Percentiles rank a stretch among this genome's conserved stretches.
phyloP scores from a whole-genome alignment of 768 basidiomycete species.

The Suillus sp. region DNA sequence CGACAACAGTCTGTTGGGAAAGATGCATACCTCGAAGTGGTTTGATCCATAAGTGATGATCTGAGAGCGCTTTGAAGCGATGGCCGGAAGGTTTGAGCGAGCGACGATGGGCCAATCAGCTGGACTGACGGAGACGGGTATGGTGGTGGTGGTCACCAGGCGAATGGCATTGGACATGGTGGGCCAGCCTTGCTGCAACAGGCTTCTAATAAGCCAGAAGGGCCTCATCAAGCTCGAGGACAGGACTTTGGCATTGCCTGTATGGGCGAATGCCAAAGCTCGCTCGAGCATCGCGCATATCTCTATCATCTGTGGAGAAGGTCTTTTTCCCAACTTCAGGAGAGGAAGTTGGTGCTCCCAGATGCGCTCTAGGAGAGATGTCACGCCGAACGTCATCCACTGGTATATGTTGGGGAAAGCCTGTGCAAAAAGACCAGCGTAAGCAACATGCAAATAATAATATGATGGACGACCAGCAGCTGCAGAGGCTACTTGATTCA shows the following conservation, averaged over 20 bases:
- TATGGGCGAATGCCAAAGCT: slow-evolving; percentile 3
- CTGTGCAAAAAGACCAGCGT: background rate
- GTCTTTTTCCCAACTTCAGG: background rate
- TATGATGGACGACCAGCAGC: no score
- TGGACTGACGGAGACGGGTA: background rate
- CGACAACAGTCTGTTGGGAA: no score
- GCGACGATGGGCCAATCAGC: background rate
- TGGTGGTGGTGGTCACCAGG: background rate
- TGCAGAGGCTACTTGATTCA: no score
- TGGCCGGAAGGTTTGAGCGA: background rate
- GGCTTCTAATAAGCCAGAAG: background rate
- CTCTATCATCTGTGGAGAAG: background rate
- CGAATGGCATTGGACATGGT: background rate
- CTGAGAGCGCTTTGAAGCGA: background rate
- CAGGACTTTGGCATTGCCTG: background rate
- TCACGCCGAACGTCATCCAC: slow-evolving; percentile 5
- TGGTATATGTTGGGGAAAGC: background rate
- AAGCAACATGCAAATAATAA: no score
- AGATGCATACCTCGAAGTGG: background rate
- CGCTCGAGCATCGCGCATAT: background rate
- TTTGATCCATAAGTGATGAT: background rate
- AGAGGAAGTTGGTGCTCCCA: background rate
- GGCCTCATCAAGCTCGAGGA: background rate
- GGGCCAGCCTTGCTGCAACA: background rate
- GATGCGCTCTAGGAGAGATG: background rate